Evolutionary conservation across 2,329 filamentous ascomycete genomes (phyloP).

Genomic region (Trichoderma sp.): DNA sequence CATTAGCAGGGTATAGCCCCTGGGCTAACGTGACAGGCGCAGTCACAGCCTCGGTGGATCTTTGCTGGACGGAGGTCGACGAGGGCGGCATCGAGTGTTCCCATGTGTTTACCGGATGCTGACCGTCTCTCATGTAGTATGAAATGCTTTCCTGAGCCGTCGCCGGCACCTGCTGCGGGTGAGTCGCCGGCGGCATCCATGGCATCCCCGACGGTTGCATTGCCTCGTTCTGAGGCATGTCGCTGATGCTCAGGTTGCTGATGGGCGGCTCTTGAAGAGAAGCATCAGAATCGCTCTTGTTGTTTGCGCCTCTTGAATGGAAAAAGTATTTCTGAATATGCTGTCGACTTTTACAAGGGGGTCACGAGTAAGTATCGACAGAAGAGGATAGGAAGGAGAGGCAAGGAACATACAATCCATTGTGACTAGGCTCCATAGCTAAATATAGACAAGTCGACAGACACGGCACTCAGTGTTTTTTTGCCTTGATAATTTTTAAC

Average conservation of each 20-base stretch:
- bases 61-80: constrained; percentile 20
- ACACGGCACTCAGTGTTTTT: constrained; percentile 19
- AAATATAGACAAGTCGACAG: constrained; percentile 24
- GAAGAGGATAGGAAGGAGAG: constrained; percentile 16
- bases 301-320: constrained; percentile 21
- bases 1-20: constrained; percentile 53
- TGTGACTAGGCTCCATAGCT: constrained; percentile 28
- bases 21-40: constrained; percentile 21
- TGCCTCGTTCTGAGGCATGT: constrained; percentile 26
- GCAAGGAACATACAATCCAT: constrained; percentile 25
- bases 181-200: constrained; percentile 30
- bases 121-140: constrained; percentile 28
- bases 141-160: constrained; percentile 29
- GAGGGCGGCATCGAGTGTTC: constrained; percentile 13
- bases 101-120: constrained; percentile 29
- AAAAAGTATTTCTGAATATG: constrained; percentile 27
- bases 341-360: constrained; percentile 27
- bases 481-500: constrained; percentile 26
- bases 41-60: constrained; percentile 15
- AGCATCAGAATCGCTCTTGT: constrained; percentile 4
- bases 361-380: constrained; percentile 24
- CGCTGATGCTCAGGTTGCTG: constrained; percentile 23
- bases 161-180: constrained; percentile 29
- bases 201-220: constrained; percentile 27
- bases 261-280: constrained; percentile 12